Conservation (phyloP, 495 filamentous ascomycete genomes). For the Podospora pseudocomata region DNA sequence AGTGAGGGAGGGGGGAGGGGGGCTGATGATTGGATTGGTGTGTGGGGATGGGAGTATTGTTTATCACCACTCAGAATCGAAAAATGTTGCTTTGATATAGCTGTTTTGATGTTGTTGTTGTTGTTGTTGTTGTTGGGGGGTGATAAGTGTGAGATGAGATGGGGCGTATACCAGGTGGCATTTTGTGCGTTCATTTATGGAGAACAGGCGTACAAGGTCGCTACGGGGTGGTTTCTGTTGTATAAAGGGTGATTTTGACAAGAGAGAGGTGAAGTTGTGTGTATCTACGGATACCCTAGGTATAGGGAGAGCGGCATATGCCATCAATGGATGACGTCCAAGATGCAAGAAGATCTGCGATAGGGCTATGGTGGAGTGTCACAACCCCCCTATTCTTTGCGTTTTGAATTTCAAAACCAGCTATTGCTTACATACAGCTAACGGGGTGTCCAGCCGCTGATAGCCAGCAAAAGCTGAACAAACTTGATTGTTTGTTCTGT, state of each 20-base stretch:
- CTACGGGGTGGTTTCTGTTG: neutral
- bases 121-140: neutral
- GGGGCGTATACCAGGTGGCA: neutral
- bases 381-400: neutral
- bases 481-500: too few relatives aligned
- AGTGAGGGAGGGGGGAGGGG: neutral
- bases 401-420: neutral
- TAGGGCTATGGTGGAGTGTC: neutral
- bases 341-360: neutral
- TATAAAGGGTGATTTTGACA: neutral
- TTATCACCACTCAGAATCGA: neutral
- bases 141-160: neutral
- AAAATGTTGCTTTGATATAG: neutral
- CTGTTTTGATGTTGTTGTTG: neutral
- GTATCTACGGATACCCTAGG: neutral
- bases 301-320: neutral
- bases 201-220: neutral
- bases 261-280: neutral
- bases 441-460: neutral
- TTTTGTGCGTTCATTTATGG: neutral
- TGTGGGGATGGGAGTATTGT: neutral
- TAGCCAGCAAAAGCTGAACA: neutral
- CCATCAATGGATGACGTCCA: neutral
- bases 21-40: neutral
- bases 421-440: neutral